A percentile compares a stretch with the other conserved stretches of the same genome.
Evolutionary conservation across 2,329 filamentous ascomycete genomes (phyloP).

Genomic region (Alternaria postmessia): DNA sequence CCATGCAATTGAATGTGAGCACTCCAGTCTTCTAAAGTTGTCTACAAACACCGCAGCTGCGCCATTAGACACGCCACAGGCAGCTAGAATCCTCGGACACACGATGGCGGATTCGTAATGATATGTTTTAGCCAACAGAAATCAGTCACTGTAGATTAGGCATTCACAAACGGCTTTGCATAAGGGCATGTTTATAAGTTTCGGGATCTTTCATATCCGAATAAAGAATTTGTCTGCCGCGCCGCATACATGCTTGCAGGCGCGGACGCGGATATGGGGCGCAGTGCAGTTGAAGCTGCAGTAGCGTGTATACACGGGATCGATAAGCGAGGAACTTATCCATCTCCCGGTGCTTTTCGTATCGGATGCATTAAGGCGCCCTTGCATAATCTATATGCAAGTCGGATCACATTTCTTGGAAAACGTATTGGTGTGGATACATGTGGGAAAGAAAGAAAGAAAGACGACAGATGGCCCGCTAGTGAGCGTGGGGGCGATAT

Average conservation of each 20-base stretch:
- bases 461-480: background rate
- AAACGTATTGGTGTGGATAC: background rate
- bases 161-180: background rate
- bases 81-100: too few relatives aligned
- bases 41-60: too few relatives aligned
- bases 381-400: constrained; percentile 4
- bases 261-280: constrained; percentile 2
- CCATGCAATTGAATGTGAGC: too few relatives aligned
- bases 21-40: too few relatives aligned
- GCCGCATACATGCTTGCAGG: background rate
- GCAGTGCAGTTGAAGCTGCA: background rate
- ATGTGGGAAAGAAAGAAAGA: background rate
- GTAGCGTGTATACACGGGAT: background rate
- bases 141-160: too few relatives aligned
- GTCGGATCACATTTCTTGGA: constrained; percentile 1
- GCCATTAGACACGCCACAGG: too few relatives aligned
- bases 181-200: background rate
- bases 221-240: background rate
- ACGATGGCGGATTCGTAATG: too few relatives aligned
- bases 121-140: too few relatives aligned
- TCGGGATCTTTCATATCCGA: background rate
- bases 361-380: background rate
- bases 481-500: background rate
- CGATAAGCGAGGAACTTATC: background rate
- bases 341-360: background rate